A percentile compares a stretch with the other conserved stretches of the same genome.
phyloP scores from a whole-genome alignment of 495 filamentous ascomycete genomes.

The Penicillium ochrochloron region DNA sequence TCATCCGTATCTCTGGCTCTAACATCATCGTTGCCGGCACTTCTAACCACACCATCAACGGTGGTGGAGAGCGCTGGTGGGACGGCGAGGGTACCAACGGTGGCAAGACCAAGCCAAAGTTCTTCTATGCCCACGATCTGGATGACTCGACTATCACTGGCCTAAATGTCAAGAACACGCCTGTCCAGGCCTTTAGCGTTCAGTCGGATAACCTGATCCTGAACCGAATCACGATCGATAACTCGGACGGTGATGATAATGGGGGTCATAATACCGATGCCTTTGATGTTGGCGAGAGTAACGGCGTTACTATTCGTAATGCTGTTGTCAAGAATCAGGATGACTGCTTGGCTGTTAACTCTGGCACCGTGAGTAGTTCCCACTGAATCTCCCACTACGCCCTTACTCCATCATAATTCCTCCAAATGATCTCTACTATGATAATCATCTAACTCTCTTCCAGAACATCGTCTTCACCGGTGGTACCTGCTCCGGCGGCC shows the following conservation, averaged over 20 bases:
- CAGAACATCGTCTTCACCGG: conserved; percentile 59
- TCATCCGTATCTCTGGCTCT: neutral
- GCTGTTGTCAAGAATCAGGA: conserved; percentile 60
- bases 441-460: neutral
- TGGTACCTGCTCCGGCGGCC: conserved; percentile 62
- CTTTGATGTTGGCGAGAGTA: conserved; percentile 62
- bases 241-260: conserved; percentile 57
- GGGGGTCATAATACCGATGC: conserved; percentile 69
- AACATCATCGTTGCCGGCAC: neutral
- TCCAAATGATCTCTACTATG: neutral
- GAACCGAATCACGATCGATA: conserved; percentile 45
- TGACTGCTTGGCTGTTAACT: conserved; percentile 68
- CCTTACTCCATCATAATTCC: neutral
- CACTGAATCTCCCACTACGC: neutral
- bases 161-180: conserved; percentile 59
- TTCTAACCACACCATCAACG: neutral
- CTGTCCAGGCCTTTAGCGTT: conserved; percentile 65
- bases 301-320: conserved; percentile 56
- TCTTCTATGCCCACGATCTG: conserved; percentile 18
- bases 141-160: conserved; percentile 47
- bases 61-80: neutral
- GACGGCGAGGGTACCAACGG: neutral
- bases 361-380: conserved; percentile 44
- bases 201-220: conserved; percentile 51
- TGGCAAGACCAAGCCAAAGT: neutral